Conservation (phyloP, 1,284 basidiomycete species). For the Marasmius fiardii region DNA sequence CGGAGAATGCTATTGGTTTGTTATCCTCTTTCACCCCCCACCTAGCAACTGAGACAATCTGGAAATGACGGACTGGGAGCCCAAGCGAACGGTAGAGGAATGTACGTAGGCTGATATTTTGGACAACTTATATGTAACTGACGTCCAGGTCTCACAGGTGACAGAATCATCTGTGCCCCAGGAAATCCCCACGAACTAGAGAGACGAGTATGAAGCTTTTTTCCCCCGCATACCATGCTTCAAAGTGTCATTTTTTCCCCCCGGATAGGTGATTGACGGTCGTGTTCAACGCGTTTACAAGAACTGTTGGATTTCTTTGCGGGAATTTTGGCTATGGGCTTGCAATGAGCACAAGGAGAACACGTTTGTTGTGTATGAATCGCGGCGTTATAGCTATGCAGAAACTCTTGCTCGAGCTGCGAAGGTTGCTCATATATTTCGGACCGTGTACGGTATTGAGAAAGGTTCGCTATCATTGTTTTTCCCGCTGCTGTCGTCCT, state of each 20-base stretch:
- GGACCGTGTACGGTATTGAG: constrained; percentile 31
- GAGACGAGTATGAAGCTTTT: not conserved
- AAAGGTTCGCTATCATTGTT: constrained; percentile 28
- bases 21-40: not conserved
- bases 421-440: constrained; percentile 33
- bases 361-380: constrained; percentile 40
- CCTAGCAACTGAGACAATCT: not conserved
- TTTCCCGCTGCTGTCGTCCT: constrained; percentile 15
- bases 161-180: not conserved
- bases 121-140: no score
- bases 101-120: not conserved
- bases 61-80: not conserved
- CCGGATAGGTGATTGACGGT: constrained; percentile 27
- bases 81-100: not conserved
- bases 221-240: no score
- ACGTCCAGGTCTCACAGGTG: not conserved
- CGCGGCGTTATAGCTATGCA: constrained; percentile 32
- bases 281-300: constrained; percentile 38
- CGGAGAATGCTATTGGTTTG: not conserved
- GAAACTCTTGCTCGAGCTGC: constrained; percentile 28
- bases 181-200: not conserved
- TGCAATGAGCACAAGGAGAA: constrained; percentile 25
- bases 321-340: constrained; percentile 34
- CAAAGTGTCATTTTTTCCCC: no score
- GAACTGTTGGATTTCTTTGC: constrained; percentile 33